Percentiles rank a stretch among this genome's conserved stretches.
phyloP scores from a whole-genome alignment of 176 grass and related monocot genomes.

The Cocos nucifera region DNA sequence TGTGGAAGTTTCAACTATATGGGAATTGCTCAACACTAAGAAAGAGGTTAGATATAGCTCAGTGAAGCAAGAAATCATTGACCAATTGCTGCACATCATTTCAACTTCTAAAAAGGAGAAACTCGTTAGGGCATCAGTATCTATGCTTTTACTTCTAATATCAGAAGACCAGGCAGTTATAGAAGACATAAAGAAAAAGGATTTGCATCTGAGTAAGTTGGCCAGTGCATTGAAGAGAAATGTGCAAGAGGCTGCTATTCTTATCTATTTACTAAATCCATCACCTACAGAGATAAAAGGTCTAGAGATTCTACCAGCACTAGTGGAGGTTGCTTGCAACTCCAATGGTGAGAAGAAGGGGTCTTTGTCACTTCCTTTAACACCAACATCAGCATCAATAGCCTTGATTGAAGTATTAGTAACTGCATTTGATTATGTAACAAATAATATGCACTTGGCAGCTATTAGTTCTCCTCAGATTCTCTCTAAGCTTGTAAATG shows the following conservation, averaged over 20 bases:
- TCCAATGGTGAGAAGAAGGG: conserved; percentile 33
- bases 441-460: conserved; percentile 88
- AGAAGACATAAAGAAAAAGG: conserved; percentile 84
- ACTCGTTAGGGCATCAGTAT: conserved; percentile 61
- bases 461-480: conserved; percentile 72
- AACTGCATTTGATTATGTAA: conserved; percentile 97
- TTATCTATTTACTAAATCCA: conserved; percentile 93
- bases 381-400: conserved; percentile 88
- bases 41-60: conserved; percentile 42
- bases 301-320: conserved; percentile 78
- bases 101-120: conserved; percentile 75
- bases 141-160: conserved; percentile 74
- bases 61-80: conserved; percentile 70
- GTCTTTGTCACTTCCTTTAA: conserved; percentile 45
- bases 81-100: conserved; percentile 69
- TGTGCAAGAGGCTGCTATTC: conserved; percentile 79
- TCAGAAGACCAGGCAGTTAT: conserved; percentile 85
- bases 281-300: conserved; percentile 77
- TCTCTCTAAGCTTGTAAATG: conserved; percentile 70
- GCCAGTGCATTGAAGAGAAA: conserved; percentile 75
- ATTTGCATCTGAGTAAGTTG: conserved; percentile 62
- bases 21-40: conserved; percentile 61
- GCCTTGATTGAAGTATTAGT: conserved; percentile 91
- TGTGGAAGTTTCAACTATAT: conserved; percentile 71
- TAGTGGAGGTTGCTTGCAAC: conserved; percentile 79